These are phyloP conservation scores for Cyclocybe cylindracea DNA, from an alignment of 768 basidiomycete genomes.

Conservation along the genomic window DNA sequence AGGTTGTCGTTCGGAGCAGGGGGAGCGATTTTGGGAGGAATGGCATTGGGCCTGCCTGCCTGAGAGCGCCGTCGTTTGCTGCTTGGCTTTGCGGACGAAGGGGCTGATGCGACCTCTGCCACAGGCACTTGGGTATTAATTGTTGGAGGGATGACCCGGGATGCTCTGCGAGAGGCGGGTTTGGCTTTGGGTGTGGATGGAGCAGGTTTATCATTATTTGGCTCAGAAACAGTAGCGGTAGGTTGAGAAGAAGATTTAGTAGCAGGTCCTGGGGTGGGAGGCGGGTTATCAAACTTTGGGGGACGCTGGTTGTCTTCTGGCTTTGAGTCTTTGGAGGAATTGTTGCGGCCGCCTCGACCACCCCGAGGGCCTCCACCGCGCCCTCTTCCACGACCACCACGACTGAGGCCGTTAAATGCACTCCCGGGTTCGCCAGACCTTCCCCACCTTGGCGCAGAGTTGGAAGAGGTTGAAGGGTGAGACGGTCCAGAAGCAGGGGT, in stretches of 20 bases:
- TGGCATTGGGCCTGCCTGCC: constrained; percentile 26
- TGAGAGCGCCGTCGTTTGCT: constrained; percentile 55
- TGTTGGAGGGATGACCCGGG: constrained; percentile 31
- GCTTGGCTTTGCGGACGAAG: constrained; percentile 38
- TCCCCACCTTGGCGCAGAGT: constrained; percentile 44
- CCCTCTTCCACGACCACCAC: constrained; percentile 35
- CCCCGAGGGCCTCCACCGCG: constrained; percentile 32
- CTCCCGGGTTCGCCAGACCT: constrained; percentile 47
- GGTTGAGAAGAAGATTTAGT: constrained; percentile 7
- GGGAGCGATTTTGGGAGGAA: constrained; percentile 31
- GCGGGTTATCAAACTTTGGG: constrained; percentile 11
- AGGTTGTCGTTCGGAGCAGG: constrained; percentile 33
- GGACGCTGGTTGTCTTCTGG: constrained; percentile 8
- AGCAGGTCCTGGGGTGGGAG: background rate
- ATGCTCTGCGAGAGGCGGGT: constrained; percentile 32
- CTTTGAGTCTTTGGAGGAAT: constrained; percentile 14
- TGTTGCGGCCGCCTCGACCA: constrained; percentile 29
- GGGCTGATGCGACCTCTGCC: constrained; percentile 18
- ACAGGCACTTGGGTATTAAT: constrained; percentile 22
- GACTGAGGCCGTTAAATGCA: constrained; percentile 46
- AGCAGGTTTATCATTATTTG: constrained; percentile 22
- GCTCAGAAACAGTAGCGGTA: constrained; percentile 6
- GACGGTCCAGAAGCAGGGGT: constrained; percentile 33
- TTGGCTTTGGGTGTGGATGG: constrained; percentile 27
- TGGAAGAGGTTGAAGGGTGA: constrained; percentile 23